phyloP scores from a whole-genome alignment of 2,329 filamentous ascomycete genomes.

The Xylaria arbuscula region DNA sequence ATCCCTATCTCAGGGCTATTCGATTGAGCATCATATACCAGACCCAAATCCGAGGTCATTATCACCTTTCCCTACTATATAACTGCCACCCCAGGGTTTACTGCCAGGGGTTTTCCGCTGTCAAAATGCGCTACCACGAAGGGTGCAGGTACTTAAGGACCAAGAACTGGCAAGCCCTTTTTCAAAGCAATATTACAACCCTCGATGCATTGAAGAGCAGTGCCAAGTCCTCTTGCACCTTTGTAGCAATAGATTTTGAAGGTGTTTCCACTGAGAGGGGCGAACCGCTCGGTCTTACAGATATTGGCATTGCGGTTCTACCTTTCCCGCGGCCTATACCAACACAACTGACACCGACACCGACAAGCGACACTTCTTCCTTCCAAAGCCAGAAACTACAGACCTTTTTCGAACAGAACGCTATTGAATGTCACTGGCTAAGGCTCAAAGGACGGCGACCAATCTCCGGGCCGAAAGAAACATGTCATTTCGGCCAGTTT shows the following conservation, averaged over 20 bases:
- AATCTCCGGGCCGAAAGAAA: no score
- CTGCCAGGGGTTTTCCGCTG: background rate
- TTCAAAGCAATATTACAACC: conserved; percentile 30
- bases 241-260: conserved; percentile 36
- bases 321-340: no score
- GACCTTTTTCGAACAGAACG: no score
- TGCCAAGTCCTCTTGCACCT: conserved; percentile 26
- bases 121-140: conserved; percentile 30
- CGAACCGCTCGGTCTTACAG: conserved; percentile 24
- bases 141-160: conserved; percentile 23
- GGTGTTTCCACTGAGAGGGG: conserved; percentile 12
- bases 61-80: background rate
- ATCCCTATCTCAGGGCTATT: background rate
- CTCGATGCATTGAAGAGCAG: conserved; percentile 29
- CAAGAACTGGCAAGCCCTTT: conserved; percentile 30
- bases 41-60: background rate
- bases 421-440: no score
- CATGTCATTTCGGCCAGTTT: no score
- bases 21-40: background rate
- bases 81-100: background rate
- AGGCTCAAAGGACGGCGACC: no score
- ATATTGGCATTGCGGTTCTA: conserved; percentile 31
- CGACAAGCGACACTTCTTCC: no score
- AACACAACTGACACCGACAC: no score
- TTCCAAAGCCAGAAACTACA: no score